Base-by-base conservation (phyloP, 208 protist species). In the Polymyxa betae region DNA sequence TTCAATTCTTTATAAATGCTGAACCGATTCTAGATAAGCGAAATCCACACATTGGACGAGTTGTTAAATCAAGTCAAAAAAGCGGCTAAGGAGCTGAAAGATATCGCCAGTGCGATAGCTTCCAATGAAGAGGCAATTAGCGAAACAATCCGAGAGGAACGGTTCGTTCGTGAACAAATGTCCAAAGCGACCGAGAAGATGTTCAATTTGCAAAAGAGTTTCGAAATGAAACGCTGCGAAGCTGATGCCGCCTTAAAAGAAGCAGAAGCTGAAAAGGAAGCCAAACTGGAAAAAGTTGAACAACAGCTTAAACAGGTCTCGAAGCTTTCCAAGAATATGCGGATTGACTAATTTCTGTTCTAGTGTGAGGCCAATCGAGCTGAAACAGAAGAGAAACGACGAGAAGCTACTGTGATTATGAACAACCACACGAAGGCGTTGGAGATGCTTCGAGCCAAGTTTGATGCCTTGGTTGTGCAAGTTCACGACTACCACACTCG, bases 131-230 rank as follows among this genome's bases (percentile, higher is more conserved):
- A 82, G 5, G 16, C 5, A 5, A 82, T 82, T n/a, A 82, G 35
- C n/a, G 72, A 82, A 43, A 82, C 35, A 20, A n/a, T 82, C 16
- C 72, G 72, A 35, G 72, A 82, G n/a, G 72, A 82, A 35, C 72
- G 72, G 35, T 82, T 82, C n/a, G 72, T 82, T n/a, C n/a, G 72
- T 16, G 72, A 82, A n/a, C 72, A 82, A 43, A 5, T 82, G 5
- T 35, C 72, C 72, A 82, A 82, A 82, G 72, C 72, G 12, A 82
- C 72, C 5, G 72, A 82, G 16, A 35, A n/a, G 12, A 20, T 82
- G 35, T 38, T 82, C 16, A 5, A n/a, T 20, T 43, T 82, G 12
- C 72, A 82, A 43, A 38, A 5, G n/a, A 5, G 35, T 38, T 82
- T 82, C n/a, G 72, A 82, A 43, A 82, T 38, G n/a, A 82, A 82